Conservation (phyloP, 129 eudicot genomes). For the Calendula officinalis region DNA sequence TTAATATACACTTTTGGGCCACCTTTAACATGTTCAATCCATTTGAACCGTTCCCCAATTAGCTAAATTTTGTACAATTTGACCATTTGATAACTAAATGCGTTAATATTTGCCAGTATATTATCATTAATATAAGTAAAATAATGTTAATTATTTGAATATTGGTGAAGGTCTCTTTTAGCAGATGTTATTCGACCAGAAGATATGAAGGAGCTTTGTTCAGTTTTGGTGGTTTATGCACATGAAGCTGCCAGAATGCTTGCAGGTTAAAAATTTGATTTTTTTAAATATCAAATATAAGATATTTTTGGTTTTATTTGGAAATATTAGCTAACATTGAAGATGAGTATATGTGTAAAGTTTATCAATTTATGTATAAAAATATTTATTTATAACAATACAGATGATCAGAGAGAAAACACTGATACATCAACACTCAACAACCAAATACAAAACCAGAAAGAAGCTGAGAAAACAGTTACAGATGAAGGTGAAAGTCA, state of each 20-base stretch:
- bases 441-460: constrained; percentile 47
- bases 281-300: neutral
- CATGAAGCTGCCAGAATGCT: constrained; percentile 75
- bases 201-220: constrained; percentile 86
- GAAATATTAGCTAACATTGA: constrained; percentile 10
- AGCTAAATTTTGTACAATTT: no score
- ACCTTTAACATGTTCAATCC: no score
- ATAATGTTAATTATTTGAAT: constrained; percentile 21
- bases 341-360: constrained; percentile 7
- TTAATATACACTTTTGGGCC: no score
- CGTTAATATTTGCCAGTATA: no score
- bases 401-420: constrained; percentile 49
- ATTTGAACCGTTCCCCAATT: no score
- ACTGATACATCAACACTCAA: constrained; percentile 44
- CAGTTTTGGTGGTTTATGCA: constrained; percentile 80
- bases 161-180: constrained; percentile 69
- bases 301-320: constrained; percentile 3
- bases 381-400: constrained; percentile 16
- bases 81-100: no score
- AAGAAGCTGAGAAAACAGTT: constrained; percentile 38
- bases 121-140: no score
- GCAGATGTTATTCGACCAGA: constrained; percentile 81
- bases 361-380: no score
- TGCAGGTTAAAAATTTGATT: constrained; percentile 45
- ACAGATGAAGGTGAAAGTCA: constrained; percentile 36